Evolutionary conservation across 148 eudicot species (phyloP).

Genomic region (Linanthus parryae): DNA sequence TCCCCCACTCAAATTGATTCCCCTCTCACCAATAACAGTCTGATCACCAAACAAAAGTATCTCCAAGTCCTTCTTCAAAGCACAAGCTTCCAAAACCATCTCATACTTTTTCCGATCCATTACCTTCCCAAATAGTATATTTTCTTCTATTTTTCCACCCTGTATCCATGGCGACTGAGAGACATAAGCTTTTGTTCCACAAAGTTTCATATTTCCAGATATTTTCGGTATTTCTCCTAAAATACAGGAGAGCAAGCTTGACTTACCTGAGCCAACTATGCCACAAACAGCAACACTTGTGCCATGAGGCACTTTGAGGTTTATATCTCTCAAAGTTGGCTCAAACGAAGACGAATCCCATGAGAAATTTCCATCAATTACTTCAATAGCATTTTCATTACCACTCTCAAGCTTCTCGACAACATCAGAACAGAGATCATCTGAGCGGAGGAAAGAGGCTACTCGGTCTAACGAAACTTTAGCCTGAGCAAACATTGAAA

Average conservation of each 20-base stretch:
- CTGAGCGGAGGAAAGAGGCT: constrained; percentile 37
- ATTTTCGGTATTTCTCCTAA: constrained; percentile 43
- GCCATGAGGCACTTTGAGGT: constrained; percentile 33
- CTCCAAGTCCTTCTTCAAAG: constrained; percentile 49
- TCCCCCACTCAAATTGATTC: constrained; percentile 68
- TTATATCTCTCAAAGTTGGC: constrained; percentile 39
- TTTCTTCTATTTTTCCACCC: constrained; percentile 47
- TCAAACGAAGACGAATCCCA: too few species aligned
- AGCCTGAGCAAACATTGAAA: constrained; percentile 42
- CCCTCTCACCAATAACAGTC: constrained; percentile 55
- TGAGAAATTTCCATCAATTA: constrained; percentile 40
- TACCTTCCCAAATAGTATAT: constrained; percentile 40
- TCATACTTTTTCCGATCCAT: constrained; percentile 40
- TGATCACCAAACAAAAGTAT: constrained; percentile 45
- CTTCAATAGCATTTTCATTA: constrained; percentile 25
- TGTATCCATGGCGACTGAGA: constrained; percentile 60
- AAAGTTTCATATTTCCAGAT: constrained; percentile 30
- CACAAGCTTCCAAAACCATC: constrained; percentile 47
- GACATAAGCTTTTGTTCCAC: constrained; percentile 51
- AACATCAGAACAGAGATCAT: constrained; percentile 29
- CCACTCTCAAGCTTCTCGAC: constrained; percentile 30
- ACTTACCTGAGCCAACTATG: constrained; percentile 57
- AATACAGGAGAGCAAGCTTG: constrained; percentile 44
- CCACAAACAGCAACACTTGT: constrained; percentile 64
- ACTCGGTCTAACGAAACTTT: constrained; percentile 55